phyloP scores from a whole-genome alignment of 352 stramenopile genomes.

The Phytopythium ostracodes region DNA sequence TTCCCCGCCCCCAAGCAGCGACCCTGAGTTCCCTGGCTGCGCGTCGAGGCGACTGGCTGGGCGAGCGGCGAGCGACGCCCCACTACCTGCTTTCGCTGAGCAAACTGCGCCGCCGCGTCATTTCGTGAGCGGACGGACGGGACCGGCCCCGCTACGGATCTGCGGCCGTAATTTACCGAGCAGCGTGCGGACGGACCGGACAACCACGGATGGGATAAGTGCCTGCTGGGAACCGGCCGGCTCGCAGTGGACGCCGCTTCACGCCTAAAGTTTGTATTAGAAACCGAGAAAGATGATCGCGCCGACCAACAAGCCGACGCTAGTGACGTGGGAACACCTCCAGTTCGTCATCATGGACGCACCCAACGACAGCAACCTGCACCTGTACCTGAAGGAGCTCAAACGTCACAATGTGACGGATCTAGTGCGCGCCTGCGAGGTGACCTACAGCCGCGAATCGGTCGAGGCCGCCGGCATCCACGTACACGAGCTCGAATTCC shows the following conservation, averaged over 20 bases:
- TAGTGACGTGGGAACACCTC: slow-evolving; percentile 88
- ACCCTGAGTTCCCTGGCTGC: slow-evolving; percentile 38
- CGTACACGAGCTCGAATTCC: slow-evolving; percentile 95
- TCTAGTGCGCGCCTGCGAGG: slow-evolving; percentile 94
- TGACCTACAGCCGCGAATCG: slow-evolving; percentile 90
- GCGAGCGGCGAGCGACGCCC: slow-evolving; percentile 33
- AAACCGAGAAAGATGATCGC: slow-evolving; percentile 49
- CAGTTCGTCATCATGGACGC: slow-evolving; percentile 98
- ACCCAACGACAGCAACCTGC: slow-evolving; percentile 94
- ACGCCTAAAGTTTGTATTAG: too few species aligned
- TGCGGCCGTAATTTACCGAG: background rate
- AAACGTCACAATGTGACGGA: slow-evolving; percentile 95
- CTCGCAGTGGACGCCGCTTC: slow-evolving; percentile 2
- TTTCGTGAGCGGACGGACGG: slow-evolving; percentile 8
- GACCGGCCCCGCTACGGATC: background rate
- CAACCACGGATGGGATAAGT: slow-evolving; percentile 53
- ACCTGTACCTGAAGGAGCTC: slow-evolving; percentile 97
- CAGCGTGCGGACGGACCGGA: slow-evolving; percentile 8
- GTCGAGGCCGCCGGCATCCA: slow-evolving; percentile 93
- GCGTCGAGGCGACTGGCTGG: slow-evolving; percentile 42
- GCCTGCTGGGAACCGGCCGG: background rate
- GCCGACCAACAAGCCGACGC: slow-evolving; percentile 81
- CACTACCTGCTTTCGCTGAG: slow-evolving; percentile 14
- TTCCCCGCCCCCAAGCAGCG: slow-evolving; percentile 12
- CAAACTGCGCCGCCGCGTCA: slow-evolving; percentile 14